Percentiles rank a stretch among this genome's conserved stretches.
Conservation (phyloP, 225 moss, liverwort and hornwort species). For the Bryum argenteum region DNA sequence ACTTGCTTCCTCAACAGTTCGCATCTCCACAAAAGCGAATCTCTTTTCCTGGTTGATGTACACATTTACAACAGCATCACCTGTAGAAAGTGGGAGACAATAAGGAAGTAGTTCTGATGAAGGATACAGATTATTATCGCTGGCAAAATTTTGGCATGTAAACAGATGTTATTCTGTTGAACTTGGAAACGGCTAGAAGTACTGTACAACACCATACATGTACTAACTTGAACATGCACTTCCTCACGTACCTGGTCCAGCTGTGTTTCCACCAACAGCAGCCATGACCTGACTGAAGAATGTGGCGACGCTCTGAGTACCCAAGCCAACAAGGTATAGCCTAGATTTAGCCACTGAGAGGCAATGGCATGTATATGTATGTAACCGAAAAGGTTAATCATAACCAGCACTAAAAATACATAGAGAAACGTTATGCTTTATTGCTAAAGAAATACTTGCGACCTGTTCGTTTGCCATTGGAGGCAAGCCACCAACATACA, state of each 20-base stretch:
- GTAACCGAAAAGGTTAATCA: neutral
- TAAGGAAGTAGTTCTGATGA: neutral
- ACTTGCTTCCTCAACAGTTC: slow-evolving; percentile 99
- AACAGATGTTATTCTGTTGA: neutral
- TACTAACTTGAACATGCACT: neutral
- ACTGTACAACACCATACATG: neutral
- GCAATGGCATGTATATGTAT: neutral
- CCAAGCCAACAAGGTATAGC: slow-evolving; percentile 22
- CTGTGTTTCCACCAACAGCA: slow-evolving; percentile 95
- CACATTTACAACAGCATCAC: slow-evolving; percentile 96
- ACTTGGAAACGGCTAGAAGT: neutral
- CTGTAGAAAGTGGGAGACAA: slow-evolving; percentile 35
- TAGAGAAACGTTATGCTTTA: neutral
- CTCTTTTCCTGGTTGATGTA: slow-evolving; percentile 98
- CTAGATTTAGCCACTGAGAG: neutral
- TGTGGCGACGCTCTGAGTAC: slow-evolving; percentile 82
- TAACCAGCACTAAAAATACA: neutral
- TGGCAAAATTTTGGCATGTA: neutral
- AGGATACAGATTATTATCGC: neutral
- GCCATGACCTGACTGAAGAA: slow-evolving; percentile 99
- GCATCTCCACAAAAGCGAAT: slow-evolving; percentile 99
- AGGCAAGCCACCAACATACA: slow-evolving; percentile 95
- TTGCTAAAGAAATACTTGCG: neutral
- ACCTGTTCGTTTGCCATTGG: slow-evolving; percentile 97
- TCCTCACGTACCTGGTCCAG: slow-evolving; percentile 76